Conservation (phyloP, 108 stramenopile species). For the Fragilaria crotonensis region DNA sequence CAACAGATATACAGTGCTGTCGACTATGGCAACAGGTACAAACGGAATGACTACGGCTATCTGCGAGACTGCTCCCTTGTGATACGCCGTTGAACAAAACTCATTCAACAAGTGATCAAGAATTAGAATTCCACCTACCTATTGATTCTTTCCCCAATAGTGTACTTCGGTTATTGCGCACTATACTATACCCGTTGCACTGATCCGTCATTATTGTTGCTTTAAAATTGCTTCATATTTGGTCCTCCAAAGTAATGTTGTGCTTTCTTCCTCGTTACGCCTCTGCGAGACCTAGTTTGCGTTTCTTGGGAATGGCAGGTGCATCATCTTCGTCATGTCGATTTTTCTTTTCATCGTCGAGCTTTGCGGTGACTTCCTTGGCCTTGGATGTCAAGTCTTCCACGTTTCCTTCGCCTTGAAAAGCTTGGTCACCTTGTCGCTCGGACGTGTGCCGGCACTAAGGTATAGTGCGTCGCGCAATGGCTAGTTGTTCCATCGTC, state of each 20-base stretch:
- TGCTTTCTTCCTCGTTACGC: conserved; percentile 9
- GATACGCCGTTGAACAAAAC: too few relatives aligned
- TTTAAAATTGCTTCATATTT: conserved; percentile 3
- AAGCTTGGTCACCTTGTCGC: not conserved
- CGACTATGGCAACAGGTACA: too few relatives aligned
- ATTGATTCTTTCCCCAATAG: too few relatives aligned
- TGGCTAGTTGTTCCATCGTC: not conserved
- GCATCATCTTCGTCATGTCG: not conserved
- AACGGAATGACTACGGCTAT: too few relatives aligned
- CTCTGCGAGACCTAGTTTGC: conserved; percentile 12
- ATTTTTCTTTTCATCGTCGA: conserved; percentile 6
- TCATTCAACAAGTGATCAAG: too few relatives aligned
- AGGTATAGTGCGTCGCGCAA: conserved; percentile 1
- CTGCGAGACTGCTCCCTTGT: too few relatives aligned
- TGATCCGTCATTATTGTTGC: not conserved
- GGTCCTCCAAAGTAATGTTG: not conserved
- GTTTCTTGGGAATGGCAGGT: conserved; percentile 5
- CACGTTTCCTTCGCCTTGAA: not conserved
- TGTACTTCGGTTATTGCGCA: too few relatives aligned
- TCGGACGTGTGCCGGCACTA: not conserved
- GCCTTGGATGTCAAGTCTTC: conserved; percentile 2
- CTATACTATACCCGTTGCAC: too few relatives aligned
- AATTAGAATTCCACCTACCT: too few relatives aligned
- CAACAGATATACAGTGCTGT: too few relatives aligned
- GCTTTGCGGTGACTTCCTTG: not conserved